A percentile compares a stretch with the other conserved stretches of the same genome.
These are phyloP conservation scores for Oryza rufipogon DNA, from an alignment of 176 grass and related monocot genomes.

Conservation along the genomic window DNA sequence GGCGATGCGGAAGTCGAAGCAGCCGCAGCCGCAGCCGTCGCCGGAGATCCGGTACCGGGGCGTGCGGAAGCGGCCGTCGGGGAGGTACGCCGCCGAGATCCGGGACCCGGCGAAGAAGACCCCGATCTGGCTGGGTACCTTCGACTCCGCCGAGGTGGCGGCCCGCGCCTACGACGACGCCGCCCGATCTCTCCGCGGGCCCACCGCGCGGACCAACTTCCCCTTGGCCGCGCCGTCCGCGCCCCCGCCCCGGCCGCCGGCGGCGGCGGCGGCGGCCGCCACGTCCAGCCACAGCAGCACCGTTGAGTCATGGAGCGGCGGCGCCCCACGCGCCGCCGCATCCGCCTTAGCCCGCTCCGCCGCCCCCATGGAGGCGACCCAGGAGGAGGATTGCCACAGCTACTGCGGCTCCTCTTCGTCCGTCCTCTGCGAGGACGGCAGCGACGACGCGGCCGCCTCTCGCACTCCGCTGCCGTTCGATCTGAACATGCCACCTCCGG, in stretches of 20 bases:
- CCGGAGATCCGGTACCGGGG: constrained; percentile 83
- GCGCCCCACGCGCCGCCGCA: constrained; percentile 36
- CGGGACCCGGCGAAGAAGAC: constrained; percentile 78
- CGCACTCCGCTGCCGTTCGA: constrained; percentile 65
- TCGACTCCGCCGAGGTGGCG: constrained; percentile 80
- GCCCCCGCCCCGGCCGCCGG: not conserved
- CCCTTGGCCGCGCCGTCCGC: constrained; percentile 15
- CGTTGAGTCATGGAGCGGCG: constrained; percentile 73
- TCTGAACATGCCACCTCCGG: constrained; percentile 73
- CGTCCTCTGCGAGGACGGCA: constrained; percentile 55
- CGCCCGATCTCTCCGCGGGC: constrained; percentile 62
- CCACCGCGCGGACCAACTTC: constrained; percentile 73
- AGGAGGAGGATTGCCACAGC: constrained; percentile 58
- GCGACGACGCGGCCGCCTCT: constrained; percentile 49
- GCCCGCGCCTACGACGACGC: constrained; percentile 83
- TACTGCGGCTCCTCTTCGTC: constrained; percentile 83
- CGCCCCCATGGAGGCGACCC: not conserved
- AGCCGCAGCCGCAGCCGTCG: constrained; percentile 40
- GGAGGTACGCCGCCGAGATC: constrained; percentile 89
- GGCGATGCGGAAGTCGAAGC: constrained; percentile 57
- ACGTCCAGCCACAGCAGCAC: constrained; percentile 91
- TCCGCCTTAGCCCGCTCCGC: constrained; percentile 32
- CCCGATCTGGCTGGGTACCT: constrained; percentile 83
- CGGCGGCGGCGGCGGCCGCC: constrained; percentile 5
- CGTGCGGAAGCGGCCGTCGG: constrained; percentile 71